Evolutionary conservation across 768 basidiomycete genomes (phyloP), one percentile per base, ranked within the genome.

Genomic region (Leucocoprinus sp.): DNA sequence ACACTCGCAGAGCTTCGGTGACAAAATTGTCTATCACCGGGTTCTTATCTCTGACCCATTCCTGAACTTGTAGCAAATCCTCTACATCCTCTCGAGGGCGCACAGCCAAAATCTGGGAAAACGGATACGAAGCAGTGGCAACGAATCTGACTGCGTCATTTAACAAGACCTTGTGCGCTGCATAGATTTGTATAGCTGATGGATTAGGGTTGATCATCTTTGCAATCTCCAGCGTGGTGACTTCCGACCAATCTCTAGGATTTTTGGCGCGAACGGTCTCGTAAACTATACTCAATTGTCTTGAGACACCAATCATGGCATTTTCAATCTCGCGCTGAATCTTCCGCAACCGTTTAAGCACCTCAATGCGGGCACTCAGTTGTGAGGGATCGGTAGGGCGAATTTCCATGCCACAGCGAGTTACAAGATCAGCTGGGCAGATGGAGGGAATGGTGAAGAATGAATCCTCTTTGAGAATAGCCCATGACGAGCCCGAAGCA

Each of bases 141-240:
- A 80, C 57, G 53, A 81, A 93, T 27, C 74, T 63, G 7, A 65
- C 36, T 2, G 75, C 55, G 15, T 71, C 56, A 5, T 65, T 59
- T 72, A 89, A 78, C 52, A 93, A 64, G 52, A 74, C 72, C 49
- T 76, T 76, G 61, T 93, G 87, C 0, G 78, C 59, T n/a, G 69
- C 71, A 42, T 76, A 67, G 8, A 66, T 60, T 28, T 60, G 52
- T 44, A 62, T 57, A 23, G 61, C 55, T 1, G 57, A 56, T n/a
- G 68, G 63, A 4, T 61, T 57, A 9, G 54, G 52, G 18, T 64
- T 58, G 18, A 82, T 51, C 27, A 75, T 57, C 21, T 64, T 48
- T 5, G 76, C 74, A 9, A 77, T 79, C 43, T 83, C 67, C 2
- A 63, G 48, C 18, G 82, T 61, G 0, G 82, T 80, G 24, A 82